Conservation (phyloP, 208 protist species). For the Trypanosomatidae sp. region DNA sequence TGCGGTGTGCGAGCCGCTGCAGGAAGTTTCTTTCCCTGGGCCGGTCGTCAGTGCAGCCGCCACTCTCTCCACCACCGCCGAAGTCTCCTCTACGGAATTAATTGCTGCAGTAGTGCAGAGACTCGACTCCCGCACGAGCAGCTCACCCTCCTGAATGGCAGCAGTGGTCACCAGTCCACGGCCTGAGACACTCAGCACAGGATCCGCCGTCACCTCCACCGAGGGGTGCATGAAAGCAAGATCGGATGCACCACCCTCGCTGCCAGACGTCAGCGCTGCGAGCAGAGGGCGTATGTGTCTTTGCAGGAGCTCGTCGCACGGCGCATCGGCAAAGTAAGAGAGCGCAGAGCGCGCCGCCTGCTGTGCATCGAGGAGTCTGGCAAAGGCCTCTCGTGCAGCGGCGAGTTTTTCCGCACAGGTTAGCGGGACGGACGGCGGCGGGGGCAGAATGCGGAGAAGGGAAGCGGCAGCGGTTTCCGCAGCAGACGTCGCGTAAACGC, state of each 20-base stretch:
- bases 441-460: slow-evolving; percentile 1
- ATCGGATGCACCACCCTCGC: no score
- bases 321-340: neutral
- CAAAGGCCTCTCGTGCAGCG: no score
- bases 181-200: slow-evolving; percentile 29
- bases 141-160: slow-evolving; percentile 34
- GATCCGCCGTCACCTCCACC: slow-evolving; percentile 35
- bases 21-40: no score
- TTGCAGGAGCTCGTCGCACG: neutral
- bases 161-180: slow-evolving; percentile 36
- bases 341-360: slow-evolving; percentile 1
- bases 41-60: no score
- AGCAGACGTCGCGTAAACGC: no score
- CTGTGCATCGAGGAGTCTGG: neutral
- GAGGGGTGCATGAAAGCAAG: slow-evolving; percentile 24
- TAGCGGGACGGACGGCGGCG: neutral
- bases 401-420: neutral
- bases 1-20: no score
- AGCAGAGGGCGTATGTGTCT: slow-evolving; percentile 2
- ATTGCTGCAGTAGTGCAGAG: no score
- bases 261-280: no score
- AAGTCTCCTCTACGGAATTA: no score
- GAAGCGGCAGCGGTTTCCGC: no score
- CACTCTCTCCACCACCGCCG: no score
- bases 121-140: slow-evolving; percentile 16